Evolutionary conservation across 257 asterid genomes (phyloP), one percentile per base, ranked within the genome.

Genomic region (Nicotiana benthamiana): DNA sequence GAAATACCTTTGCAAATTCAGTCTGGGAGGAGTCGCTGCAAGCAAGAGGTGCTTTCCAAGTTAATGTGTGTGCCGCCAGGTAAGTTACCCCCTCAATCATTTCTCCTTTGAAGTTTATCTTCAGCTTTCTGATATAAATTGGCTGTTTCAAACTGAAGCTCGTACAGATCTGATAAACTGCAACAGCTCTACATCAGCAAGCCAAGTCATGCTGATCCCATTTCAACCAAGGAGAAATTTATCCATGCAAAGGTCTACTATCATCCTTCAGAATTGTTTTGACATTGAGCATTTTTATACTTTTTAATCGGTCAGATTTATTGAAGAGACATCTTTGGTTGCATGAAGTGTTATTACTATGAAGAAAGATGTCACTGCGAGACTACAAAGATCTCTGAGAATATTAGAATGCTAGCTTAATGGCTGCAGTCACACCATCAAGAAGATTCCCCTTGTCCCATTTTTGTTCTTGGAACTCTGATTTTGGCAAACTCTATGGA

Each of bases 21-120:
- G 90, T 96, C 43, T 96, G 99, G 99, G 99, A 96, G 86, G 97
- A 92, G 82, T 81, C 90, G 80, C 87, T 93, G 87, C 98, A 95
- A 85, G 86, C 93, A 0, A 89, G 87, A 80, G 92, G 93, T 84
- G 90, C 89, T 84, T 92, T 86, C 81, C 96, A 94, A 77, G 89
- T 89, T 75, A 95, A 94, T 83, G 84, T 86, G 66, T 93, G 89
- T 24, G 88, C 93, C 34, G 40, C 94, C 15, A 90, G 97, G 98
- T 94, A 90, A 60, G 82, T 76, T 81, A 67, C 88, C 83, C 32
- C 17, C 83, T 72, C 53, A 62, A 30, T 79, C 68, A 51, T 65
- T 79, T 64, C 54, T 48, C 16, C 4, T 22, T 27, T 63, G 53
- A 60, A 75, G 82, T 52, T 81, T 61, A 34, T 72, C 61, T 65